Evolutionary conservation across 2,329 filamentous ascomycete genomes (phyloP), one percentile per base, ranked within the genome.

Genomic region (Alternaria ventricosa): DNA sequence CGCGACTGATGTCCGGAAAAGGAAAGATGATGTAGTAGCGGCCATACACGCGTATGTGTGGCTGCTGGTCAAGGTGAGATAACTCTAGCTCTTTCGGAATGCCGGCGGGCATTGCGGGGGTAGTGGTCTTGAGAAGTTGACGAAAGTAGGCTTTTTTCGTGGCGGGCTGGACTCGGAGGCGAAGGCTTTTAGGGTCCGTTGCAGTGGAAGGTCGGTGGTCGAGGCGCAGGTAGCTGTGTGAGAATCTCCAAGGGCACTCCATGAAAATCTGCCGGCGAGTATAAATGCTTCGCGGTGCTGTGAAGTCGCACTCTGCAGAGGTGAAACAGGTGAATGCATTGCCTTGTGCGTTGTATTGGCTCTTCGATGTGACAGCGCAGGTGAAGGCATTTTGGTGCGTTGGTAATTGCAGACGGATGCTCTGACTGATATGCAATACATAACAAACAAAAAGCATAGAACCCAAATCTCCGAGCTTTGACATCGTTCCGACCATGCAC

Each of bases 21-120:
- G 62, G 53, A 36, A 71, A 72, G 15, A 71, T 53, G 23, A 68
- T 53, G 23, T 71, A 65, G 12, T 62, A 63, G 28, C 61, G 70
- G 8, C 60, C 62, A 41, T 71, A 69, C 5, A 66, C 56, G 43
- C 71, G 64, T 18, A 68, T 61, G 20, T 64, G 58, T 49, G 62
- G 61, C 27, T 65, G 68, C 33, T 72, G 67, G 20, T 74, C 71
- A 8, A 66, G 22, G 47, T 66, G 28, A 12, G 65, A 68, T 10
- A 74, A 55, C 22, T 68, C 60, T 25, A 72, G 57, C 25, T 61
- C 51, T 51, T 62, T 57, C 33, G 61, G 28, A 11, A 15, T 27
- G 23, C 10, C 23, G 45, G 12, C 44, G 36, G 49, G 15, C 49
- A 53, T 53, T 36, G 33, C 23, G 49, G 20, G 15, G 49, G 36